Conservation (phyloP, 2,329 filamentous ascomycete species). For the Cryphonectria radicalis region DNA sequence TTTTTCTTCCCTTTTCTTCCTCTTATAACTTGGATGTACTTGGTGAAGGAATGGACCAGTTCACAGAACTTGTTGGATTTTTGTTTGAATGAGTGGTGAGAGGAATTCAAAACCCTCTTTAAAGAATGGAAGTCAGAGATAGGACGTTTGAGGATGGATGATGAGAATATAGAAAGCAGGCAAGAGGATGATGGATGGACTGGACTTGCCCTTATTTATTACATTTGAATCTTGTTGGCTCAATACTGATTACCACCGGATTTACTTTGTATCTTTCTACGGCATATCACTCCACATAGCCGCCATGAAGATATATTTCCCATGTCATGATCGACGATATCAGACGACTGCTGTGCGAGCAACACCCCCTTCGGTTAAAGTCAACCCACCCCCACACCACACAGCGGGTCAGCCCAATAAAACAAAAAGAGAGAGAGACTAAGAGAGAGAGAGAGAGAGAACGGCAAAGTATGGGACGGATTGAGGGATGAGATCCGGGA, state of each 20-base stretch:
- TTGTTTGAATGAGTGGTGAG: not conserved
- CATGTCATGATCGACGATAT: conserved; percentile 22
- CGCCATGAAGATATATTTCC: not conserved
- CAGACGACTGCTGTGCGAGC: conserved; percentile 15
- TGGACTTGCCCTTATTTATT: not conserved
- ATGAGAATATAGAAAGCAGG: not conserved
- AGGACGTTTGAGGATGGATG: not conserved
- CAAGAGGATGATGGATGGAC: not conserved
- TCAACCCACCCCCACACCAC: not conserved
- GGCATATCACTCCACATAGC: not conserved
- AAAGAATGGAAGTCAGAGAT: not conserved
- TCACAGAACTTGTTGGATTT: conserved; percentile 19
- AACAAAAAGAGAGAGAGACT: not conserved
- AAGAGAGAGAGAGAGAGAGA: too few relatives aligned
- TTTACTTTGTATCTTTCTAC: not conserved
- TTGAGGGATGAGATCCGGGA: not conserved
- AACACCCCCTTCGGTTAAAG: conserved; percentile 10
- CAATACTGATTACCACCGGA: not conserved
- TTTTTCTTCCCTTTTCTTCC: not conserved
- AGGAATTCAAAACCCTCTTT: not conserved
- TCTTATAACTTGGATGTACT: not conserved
- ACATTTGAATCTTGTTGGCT: not conserved
- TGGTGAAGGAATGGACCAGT: conserved; percentile 18
- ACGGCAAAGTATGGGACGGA: conserved; percentile 18
- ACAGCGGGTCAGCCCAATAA: not conserved